phyloP scores from a whole-genome alignment of 805 yeast genomes.

The Schwanniomyces polymorphus region DNA sequence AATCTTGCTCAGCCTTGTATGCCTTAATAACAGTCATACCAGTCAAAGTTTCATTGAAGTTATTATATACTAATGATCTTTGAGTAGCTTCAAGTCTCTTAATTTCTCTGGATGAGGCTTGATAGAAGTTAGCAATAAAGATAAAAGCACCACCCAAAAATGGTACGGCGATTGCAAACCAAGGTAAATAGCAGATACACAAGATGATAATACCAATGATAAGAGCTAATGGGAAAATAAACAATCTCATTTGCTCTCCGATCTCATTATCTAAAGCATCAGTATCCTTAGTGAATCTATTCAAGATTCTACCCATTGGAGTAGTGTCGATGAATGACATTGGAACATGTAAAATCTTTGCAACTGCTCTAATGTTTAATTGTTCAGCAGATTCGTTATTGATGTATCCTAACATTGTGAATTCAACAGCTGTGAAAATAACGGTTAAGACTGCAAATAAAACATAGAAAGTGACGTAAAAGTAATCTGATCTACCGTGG shows the following conservation, averaged over 20 bases:
- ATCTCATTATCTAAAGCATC: conserved; percentile 47
- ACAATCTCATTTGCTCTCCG: conserved; percentile 42
- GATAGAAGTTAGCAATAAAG: conserved; percentile 43
- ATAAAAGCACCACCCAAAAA: conserved; percentile 41
- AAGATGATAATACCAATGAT: conserved; percentile 42
- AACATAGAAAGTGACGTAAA: conserved; percentile 37
- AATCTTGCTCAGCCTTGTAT: conserved; percentile 31
- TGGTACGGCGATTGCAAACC: conserved; percentile 58
- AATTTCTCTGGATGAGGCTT: conserved; percentile 48
- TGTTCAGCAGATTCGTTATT: conserved; percentile 36
- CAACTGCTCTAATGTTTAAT: conserved; percentile 38
- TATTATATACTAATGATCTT: conserved; percentile 49
- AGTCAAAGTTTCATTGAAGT: conserved; percentile 48
- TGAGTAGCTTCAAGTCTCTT: conserved; percentile 50
- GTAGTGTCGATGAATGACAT: conserved; percentile 44
- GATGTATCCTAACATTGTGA: conserved; percentile 43
- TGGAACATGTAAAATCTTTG: conserved; percentile 40
- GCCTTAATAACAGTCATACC: conserved; percentile 51
- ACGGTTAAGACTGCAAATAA: conserved; percentile 37
- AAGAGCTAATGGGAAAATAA: conserved; percentile 39
- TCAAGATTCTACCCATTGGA: conserved; percentile 44
- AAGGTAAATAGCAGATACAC: conserved; percentile 53
- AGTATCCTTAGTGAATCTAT: conserved; percentile 46
- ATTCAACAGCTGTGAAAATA: conserved; percentile 37
- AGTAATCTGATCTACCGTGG: conserved; percentile 21